Base-by-base conservation (phyloP, 73 alveolate species). In the Paramecium octaurelia region DNA sequence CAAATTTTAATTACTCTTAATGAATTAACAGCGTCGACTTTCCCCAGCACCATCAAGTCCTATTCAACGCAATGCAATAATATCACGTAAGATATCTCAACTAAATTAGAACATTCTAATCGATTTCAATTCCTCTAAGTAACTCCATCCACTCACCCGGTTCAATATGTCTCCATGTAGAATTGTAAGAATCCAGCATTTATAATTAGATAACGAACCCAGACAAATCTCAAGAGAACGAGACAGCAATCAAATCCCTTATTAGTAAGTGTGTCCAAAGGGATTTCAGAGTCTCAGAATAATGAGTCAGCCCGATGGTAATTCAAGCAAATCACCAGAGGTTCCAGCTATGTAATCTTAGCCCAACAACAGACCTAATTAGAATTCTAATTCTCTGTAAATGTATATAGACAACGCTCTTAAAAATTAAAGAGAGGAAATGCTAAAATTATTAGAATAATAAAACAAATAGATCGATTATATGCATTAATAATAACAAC, bases 41-140 rank as follows among this genome's bases (percentile, higher is more conserved):
- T 75, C 88, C 12, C 88, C 88, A 18, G 88, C 88, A 11, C 88
- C 88, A 21, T 75, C 88, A 23, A 75, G 88, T 75, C 88, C 88
- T 10, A 21, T 75, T 2, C 59, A 35, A 75, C 38, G 88, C 6
- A 75, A 42, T 42, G n/a, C 88, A 9, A 12, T 38, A n/a, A 42
- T 75, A 8, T 36, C 58, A 75, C 12, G 88, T 75, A 75, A 1
- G 3, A 35, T 1, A 12, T 75, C 36, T 11, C 9, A 27, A n/a
- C 12, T 8, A 38, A 35, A 38, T 75, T 38, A 75, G 88, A 75
- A 36, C 88, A 75, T 42, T 75, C 88, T n/a, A 75, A 75, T 38
- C 38, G 68, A 42, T 38, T 75, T 14, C 46, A 75, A 38, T 75
- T 75, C 59, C 46, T 75, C 0, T 36, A 75, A 75, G 88, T 35